A percentile compares a stretch with the other conserved stretches of the same genome.
phyloP scores from a whole-genome alignment of 169 alveolate genomes.

The Blepharisma undulans region DNA sequence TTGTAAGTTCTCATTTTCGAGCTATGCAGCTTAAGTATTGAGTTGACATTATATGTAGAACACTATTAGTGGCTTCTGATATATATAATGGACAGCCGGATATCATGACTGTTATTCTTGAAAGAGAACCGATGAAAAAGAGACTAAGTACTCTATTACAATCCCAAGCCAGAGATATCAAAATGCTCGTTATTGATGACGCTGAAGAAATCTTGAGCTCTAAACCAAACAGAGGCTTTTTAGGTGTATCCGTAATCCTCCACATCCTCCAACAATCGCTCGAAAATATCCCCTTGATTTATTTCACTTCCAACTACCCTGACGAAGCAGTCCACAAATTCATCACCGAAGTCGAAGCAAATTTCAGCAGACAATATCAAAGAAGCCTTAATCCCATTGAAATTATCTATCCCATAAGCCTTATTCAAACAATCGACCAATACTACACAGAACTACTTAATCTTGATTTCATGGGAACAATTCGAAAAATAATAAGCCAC shows the following conservation, averaged over 20 bases:
- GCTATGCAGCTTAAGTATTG: not conserved
- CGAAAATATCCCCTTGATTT: not conserved
- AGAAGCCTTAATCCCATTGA: not conserved
- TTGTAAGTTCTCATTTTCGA: not conserved
- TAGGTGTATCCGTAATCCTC: not conserved
- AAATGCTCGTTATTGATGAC: not conserved
- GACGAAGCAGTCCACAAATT: not conserved
- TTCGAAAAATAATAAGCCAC: not conserved
- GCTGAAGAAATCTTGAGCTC: not conserved
- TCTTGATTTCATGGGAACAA: not conserved
- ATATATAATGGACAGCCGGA: not conserved
- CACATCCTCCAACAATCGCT: not conserved
- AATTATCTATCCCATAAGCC: not conserved
- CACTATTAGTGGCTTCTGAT: not conserved
- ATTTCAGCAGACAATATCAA: not conserved
- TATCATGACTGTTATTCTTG: not conserved
- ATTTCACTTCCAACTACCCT: not conserved
- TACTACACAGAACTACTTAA: not conserved
- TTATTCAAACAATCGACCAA: not conserved
- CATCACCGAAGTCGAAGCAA: not conserved
- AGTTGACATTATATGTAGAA: not conserved
- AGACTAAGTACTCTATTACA: not conserved
- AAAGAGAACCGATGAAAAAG: not conserved
- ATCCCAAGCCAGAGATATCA: not conserved
- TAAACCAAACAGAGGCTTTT: not conserved